Base-by-base conservation (phyloP, 148 eudicot species). In the Rhododendron ferrugineum region DNA sequence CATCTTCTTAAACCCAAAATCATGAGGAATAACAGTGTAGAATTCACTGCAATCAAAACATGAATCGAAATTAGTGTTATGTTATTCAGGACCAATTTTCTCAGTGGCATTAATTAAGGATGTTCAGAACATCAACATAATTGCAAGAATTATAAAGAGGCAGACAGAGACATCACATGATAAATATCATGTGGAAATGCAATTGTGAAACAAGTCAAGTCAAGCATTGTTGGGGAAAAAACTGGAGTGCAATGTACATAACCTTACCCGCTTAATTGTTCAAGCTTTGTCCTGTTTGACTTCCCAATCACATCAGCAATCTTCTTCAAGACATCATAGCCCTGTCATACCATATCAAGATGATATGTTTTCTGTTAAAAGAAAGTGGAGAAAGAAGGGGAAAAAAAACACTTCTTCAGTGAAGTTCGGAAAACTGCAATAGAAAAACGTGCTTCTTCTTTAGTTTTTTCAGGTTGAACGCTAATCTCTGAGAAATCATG, bases 1-100 rank as follows among this genome's bases (percentile, higher is more conserved):
- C 98, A 95, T 97, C 89, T 97, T 97, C 80, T 86, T 91, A 85
- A 92, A 97, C 85, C 99, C 99, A 92, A 97, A 97, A 89, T 97
- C 98, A 89, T 95, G 99, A 83, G 98, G 99, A 85, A 97, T 93
- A 66, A 90, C 92, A 3, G 98, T 95, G 89, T 95, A 97, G 88
- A 97, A 97, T 90, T 95, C 96, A 86, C 99, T 97, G 94, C 90
- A 92, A 90, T 46, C 64, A 30, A 60, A 50, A 56, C 47, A 30
- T 46, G 78, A 54, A 28, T 20, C 37, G 68, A 49, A n/a, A n/a
- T 28, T 68, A 32, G 56, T 22, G 26, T 58, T 6, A 58, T 18
- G n/a, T 50, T 26, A 9, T 79, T 36, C n/a, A 52, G 6, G 44
- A 18, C 34, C 40, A 86, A 85, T 85, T 46, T 40, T 79, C 74